Base-by-base conservation (phyloP, 306 rosid species). In the Prunus persica region DNA sequence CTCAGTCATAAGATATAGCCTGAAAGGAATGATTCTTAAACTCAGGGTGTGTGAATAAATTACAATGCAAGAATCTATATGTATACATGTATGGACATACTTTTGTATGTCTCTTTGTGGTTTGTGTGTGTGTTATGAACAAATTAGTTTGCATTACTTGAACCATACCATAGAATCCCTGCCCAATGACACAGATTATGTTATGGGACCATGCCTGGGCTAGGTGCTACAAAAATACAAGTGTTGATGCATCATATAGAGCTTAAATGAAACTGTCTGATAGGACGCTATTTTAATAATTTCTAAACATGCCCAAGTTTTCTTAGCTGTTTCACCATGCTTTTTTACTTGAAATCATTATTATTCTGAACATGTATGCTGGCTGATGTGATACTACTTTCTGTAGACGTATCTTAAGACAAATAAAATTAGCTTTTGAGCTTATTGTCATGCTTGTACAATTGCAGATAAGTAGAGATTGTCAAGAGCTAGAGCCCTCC, bases 401-500 rank as follows among this genome's bases (percentile, higher is more conserved):
- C 25, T 32, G 25, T 65, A 72, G 65, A 52, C 65, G 34, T 32
- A 25, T 47, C 47, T 45, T 62, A 12, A 73, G 60, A 22, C 12
- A 16, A 30, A 49, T 28, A 64, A 25, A 24, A 3, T 28, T 18
- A 28, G 34, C 52, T 5, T 51, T 11, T 72, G 22, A 76, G 80
- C 54, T 58, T 46, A 71, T 84, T 56, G 10, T 72, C 41, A 51
- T 66, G 50, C 22, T 78, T 72, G 18, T 85, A 28, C 71, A 64
- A 57, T 74, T 85, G 92, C 96, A 96, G 99, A 96, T 96, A 82
- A 96, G 99, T 81, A 96, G 99, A 91, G 99, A 96, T 83, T 96
- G 99, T 78, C 99, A 96, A 83, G 99, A 96, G 90, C 86, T 96
- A 65, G 99, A 96, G 78, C 88, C 93, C 65, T 83, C 96, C 27